A percentile compares a stretch with the other conserved stretches of the same genome.
Conservation (phyloP, 2,329 filamentous ascomycete genomes). For the Ophiocordyceps robertsii region DNA sequence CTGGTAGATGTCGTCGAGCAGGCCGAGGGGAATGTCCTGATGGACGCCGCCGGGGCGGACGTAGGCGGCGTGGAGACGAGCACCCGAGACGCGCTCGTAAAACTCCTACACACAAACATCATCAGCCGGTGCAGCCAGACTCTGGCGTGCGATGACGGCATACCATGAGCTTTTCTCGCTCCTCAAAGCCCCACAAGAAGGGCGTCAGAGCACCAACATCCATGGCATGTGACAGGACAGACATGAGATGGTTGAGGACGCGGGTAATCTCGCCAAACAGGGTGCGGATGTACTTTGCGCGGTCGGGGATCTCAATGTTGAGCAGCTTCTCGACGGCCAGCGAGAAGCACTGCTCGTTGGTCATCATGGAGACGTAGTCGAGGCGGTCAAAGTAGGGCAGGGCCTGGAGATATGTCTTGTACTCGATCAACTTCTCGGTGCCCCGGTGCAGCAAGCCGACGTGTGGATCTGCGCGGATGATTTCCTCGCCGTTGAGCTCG, state of each 20-base stretch:
- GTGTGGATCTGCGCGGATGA: slow-evolving; percentile 90
- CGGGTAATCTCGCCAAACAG: slow-evolving; percentile 92
- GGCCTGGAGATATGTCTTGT: slow-evolving; percentile 97
- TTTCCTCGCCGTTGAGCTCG: slow-evolving; percentile 95
- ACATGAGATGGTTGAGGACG: slow-evolving; percentile 95
- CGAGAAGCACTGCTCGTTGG: slow-evolving; percentile 95
- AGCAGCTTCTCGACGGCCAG: slow-evolving; percentile 95
- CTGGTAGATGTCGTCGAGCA: slow-evolving; percentile 98
- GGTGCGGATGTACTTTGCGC: slow-evolving; percentile 94
- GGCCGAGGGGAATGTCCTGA: slow-evolving; percentile 84
- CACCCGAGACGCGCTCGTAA: slow-evolving; percentile 97
- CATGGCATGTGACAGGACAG: slow-evolving; percentile 93
- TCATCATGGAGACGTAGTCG: slow-evolving; percentile 99
- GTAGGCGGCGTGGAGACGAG: slow-evolving; percentile 93
- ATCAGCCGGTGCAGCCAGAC: background rate
- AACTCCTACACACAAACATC: slow-evolving; percentile 61
- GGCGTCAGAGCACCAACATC: slow-evolving; percentile 96
- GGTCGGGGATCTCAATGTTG: slow-evolving; percentile 88
- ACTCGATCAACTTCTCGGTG: slow-evolving; percentile 99
- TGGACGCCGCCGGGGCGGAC: slow-evolving; percentile 92
- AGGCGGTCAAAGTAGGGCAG: slow-evolving; percentile 97
- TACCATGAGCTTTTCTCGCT: slow-evolving; percentile 99
- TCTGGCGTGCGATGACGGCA: slow-evolving; percentile 14
- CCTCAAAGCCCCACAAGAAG: slow-evolving; percentile 98
- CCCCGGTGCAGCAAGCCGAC: slow-evolving; percentile 92